Conservation (phyloP, 345 rosid genomes). For the Hibiscus syriacus region DNA sequence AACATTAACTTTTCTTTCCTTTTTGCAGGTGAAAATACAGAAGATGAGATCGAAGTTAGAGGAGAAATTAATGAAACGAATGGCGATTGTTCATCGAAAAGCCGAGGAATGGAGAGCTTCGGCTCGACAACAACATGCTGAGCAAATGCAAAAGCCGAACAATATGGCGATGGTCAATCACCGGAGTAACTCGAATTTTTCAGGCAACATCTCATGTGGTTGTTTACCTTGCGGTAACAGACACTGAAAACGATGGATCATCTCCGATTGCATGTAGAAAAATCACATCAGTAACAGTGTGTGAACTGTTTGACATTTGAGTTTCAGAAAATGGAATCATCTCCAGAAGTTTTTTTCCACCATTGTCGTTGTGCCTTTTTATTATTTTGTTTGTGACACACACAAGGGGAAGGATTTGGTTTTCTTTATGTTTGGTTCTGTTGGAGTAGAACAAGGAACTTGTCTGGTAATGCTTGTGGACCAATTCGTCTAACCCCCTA, state of each 20-base stretch:
- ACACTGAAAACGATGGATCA: neutral
- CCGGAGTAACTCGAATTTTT: constrained; percentile 22
- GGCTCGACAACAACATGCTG: constrained; percentile 56
- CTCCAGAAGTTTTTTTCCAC: neutral
- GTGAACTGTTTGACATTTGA: neutral
- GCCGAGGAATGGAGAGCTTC: constrained; percentile 81
- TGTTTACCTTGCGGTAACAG: constrained; percentile 56
- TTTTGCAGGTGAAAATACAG: constrained; percentile 71
- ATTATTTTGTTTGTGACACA: neutral
- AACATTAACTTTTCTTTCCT: neutral
- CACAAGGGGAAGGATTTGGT: neutral
- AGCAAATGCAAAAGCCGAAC: constrained; percentile 47
- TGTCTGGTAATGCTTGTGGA: neutral
- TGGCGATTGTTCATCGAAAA: constrained; percentile 58
- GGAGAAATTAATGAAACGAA: constrained; percentile 86
- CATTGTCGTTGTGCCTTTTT: neutral
- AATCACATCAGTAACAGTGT: neutral
- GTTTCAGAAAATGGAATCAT: neutral
- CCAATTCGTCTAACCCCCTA: neutral
- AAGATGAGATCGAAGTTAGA: constrained; percentile 85
- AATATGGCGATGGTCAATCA: constrained; percentile 30
- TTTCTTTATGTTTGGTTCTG: neutral
- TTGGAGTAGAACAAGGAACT: neutral
- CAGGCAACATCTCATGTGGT: constrained; percentile 54
- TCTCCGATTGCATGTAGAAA: neutral